These are phyloP conservation scores for Teratosphaeria pseudoeucalypti DNA, from an alignment of 2,329 filamentous ascomycete species.

Conservation along the genomic window DNA sequence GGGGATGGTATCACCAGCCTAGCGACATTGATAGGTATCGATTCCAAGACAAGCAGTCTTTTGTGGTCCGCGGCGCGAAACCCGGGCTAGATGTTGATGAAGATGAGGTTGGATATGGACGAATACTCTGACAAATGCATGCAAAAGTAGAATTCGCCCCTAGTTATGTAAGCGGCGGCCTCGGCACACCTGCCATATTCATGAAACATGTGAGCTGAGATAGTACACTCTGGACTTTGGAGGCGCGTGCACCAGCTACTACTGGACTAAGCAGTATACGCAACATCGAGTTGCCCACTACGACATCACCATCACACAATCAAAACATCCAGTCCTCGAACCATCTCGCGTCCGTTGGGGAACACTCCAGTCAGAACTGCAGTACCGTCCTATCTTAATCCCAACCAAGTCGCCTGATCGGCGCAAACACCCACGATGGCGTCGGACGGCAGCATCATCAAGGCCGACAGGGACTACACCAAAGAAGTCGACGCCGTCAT, in stretches of 20 bases:
- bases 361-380: neutral
- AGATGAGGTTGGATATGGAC: too few relatives aligned
- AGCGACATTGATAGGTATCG: neutral
- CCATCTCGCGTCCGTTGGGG: neutral
- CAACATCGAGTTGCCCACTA: neutral
- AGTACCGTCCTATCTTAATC: neutral
- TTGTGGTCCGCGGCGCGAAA: neutral
- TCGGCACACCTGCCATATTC: neutral
- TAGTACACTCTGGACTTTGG: too few relatives aligned
- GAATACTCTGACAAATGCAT: neutral
- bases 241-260: neutral
- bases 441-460: slow-evolving; percentile 65
- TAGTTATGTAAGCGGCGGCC: neutral
- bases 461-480: slow-evolving; percentile 97
- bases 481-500: slow-evolving; percentile 91
- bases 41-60: neutral
- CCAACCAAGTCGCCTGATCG: neutral
- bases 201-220: neutral
- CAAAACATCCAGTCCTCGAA: neutral
- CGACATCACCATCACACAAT: neutral
- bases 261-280: neutral
- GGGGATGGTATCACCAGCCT: neutral
- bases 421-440: neutral
- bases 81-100: too few relatives aligned
- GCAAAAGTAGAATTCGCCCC: neutral